Evolutionary conservation across 2,329 filamentous ascomycete species (phyloP).

Genomic region (Calonectria leucothoes): DNA sequence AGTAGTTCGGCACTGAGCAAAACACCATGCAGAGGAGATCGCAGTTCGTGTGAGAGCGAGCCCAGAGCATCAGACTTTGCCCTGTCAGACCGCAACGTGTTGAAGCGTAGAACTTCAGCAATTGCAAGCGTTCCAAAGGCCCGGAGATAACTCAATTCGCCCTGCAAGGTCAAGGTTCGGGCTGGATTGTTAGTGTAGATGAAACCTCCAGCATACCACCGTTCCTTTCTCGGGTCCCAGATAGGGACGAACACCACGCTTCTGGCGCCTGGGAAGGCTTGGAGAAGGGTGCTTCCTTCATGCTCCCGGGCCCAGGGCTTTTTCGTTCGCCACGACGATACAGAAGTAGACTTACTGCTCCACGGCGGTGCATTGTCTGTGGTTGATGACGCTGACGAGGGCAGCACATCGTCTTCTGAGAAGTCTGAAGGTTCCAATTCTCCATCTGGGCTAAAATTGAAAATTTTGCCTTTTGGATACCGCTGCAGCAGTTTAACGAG

Average conservation of each 20-base stretch:
- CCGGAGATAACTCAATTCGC: constrained; percentile 62
- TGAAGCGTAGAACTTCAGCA: constrained; percentile 63
- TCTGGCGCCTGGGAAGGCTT: constrained; percentile 55
- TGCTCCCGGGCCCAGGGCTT: constrained; percentile 4
- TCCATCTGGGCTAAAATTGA: constrained; percentile 55
- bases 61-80: constrained; percentile 70
- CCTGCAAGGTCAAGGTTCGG: constrained; percentile 56
- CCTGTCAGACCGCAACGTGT: constrained; percentile 51
- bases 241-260: constrained; percentile 61
- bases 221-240: constrained; percentile 57
- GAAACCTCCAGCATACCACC: constrained; percentile 63
- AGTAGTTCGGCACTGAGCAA: constrained; percentile 65
- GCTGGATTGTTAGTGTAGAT: constrained; percentile 58
- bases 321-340: too few relatives aligned
- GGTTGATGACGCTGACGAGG: background rate
- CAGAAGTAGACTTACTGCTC: background rate
- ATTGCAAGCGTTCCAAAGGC: constrained; percentile 67
- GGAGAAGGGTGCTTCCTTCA: constrained; percentile 42
- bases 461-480: constrained; percentile 59
- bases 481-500: constrained; percentile 54
- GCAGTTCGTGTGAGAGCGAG: constrained; percentile 71
- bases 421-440: constrained; percentile 47
- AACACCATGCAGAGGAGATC: constrained; percentile 71
- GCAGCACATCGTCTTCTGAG: constrained; percentile 13
- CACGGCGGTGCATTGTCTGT: background rate